phyloP scores from a whole-genome alignment of 2,329 filamentous ascomycete genomes.

The Conoideocrella luteorostrata region DNA sequence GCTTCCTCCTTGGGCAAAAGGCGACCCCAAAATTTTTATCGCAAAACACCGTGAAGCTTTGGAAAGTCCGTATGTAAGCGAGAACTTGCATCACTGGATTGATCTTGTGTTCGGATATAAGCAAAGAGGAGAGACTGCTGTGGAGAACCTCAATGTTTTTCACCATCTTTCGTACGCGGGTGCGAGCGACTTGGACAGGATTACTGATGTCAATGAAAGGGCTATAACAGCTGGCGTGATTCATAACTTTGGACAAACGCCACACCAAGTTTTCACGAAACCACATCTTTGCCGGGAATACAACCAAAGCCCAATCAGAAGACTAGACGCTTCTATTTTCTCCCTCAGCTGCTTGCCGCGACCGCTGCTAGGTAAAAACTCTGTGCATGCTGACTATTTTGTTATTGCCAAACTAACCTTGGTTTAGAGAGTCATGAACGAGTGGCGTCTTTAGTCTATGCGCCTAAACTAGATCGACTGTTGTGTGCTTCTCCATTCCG shows the following conservation, averaged over 20 bases:
- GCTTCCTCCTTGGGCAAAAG: conserved; percentile 94
- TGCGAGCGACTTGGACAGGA: conserved; percentile 85
- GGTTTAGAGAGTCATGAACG: conserved; percentile 61
- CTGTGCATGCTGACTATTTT: background rate
- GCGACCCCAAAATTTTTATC: conserved; percentile 91
- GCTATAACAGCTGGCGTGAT: conserved; percentile 91
- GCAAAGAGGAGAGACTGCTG: conserved; percentile 84
- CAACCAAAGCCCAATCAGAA: conserved; percentile 53
- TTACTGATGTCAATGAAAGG: conserved; percentile 80
- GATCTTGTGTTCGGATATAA: conserved; percentile 92
- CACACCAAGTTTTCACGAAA: conserved; percentile 84
- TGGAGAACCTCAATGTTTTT: conserved; percentile 91
- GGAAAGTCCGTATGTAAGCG: conserved; percentile 87
- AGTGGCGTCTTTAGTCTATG: conserved; percentile 72
- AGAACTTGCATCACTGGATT: conserved; percentile 89
- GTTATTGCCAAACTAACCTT: background rate
- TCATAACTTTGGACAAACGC: conserved; percentile 97
- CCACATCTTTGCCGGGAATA: conserved; percentile 74
- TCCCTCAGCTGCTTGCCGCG: conserved; percentile 72
- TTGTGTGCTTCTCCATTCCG: conserved; percentile 79
- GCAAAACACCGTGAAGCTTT: conserved; percentile 92
- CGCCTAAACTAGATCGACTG: conserved; percentile 72
- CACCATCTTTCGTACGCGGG: conserved; percentile 94
- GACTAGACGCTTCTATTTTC: conserved; percentile 72
- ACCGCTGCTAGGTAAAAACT: conserved; percentile 57